Evolutionary conservation across 352 stramenopile species (phyloP), one percentile per base, ranked within the genome.

Genomic region (Pythium rishiriense): DNA sequence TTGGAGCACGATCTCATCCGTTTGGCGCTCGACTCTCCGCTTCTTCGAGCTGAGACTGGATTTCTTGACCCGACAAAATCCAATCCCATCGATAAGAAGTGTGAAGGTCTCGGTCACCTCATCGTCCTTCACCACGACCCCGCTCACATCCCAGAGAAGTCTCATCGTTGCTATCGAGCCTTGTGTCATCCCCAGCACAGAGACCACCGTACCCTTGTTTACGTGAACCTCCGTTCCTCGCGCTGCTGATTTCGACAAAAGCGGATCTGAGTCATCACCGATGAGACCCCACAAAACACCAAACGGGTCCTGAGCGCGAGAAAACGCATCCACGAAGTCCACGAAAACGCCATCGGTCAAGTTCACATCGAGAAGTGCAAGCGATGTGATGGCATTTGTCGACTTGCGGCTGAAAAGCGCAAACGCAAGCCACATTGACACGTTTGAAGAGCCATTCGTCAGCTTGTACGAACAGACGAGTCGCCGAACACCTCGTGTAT

Each of bases 1-100:
- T 10, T 9, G 45, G 4, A 49, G 42, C 0, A 22, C 15, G 6
- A 24, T 2, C 1, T 1, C 19, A 24, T 9, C 15, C 24, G 22
- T 11, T 11, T 22, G n/a, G 7, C 19, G 4, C 3, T 56, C 28
- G 17, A 56, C 6, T 43, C 49, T 26, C 21, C 49, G 49, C 28
- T n/a, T 7, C 29, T 56, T 56, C 11, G 49, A 28, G 17, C 49
- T n/a, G 19, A 56, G 21, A 56, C 28, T 56, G 19, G 49, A 29
- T 25, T 22, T 26, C 15, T 43, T 41, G n/a, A 56, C 49, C 3
- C 33, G 49, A 21, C 28, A 43, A 43, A 56, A 43, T 17, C 49
- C 49, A 21, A 56, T 26, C 7, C 49, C 49, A 11, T 11, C 22
- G 5, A 22, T 12, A 3, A 56, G 28, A 43, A 56, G 17, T 9